Conservation (phyloP, 106 monocot species). For the Allium fistulosum region DNA sequence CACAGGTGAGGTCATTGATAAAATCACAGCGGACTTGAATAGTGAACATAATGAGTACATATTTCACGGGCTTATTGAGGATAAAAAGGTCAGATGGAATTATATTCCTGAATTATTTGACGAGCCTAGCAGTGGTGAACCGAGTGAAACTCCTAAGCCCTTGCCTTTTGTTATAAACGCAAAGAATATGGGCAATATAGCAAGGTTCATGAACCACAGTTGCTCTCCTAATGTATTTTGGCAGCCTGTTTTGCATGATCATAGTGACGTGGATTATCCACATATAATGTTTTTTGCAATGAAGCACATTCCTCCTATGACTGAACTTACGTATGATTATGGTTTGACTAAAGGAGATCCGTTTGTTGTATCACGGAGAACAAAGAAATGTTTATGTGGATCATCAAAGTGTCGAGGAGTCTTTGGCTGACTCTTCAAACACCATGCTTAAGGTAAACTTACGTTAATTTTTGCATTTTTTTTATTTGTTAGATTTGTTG, state of each 20-base stretch:
- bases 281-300: conserved; percentile 56
- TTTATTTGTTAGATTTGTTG: too few relatives aligned
- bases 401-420: conserved; percentile 42
- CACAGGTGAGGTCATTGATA: conserved; percentile 41
- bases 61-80: conserved; percentile 22
- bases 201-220: conserved; percentile 60
- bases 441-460: not conserved
- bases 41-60: conserved; percentile 47
- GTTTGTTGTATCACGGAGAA: not conserved
- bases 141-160: conserved; percentile 9
- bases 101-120: conserved; percentile 52
- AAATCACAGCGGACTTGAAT: conserved; percentile 1
- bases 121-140: conserved; percentile 26
- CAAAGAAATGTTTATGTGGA: conserved; percentile 56
- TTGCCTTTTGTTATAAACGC: conserved; percentile 40
- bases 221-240: conserved; percentile 59
- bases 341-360: conserved; percentile 21
- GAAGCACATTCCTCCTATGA: conserved; percentile 78
- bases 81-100: conserved; percentile 49
- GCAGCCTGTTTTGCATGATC: conserved; percentile 53
- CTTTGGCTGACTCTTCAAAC: conserved; percentile 27
- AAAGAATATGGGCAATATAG: conserved; percentile 44
- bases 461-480: too few relatives aligned
- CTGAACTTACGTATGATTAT: conserved; percentile 72
- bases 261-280: conserved; percentile 32